A percentile compares a stretch with the other conserved stretches of the same genome.
phyloP scores from a whole-genome alignment of 257 asterid genomes.

The Marsdenia floribunda region DNA sequence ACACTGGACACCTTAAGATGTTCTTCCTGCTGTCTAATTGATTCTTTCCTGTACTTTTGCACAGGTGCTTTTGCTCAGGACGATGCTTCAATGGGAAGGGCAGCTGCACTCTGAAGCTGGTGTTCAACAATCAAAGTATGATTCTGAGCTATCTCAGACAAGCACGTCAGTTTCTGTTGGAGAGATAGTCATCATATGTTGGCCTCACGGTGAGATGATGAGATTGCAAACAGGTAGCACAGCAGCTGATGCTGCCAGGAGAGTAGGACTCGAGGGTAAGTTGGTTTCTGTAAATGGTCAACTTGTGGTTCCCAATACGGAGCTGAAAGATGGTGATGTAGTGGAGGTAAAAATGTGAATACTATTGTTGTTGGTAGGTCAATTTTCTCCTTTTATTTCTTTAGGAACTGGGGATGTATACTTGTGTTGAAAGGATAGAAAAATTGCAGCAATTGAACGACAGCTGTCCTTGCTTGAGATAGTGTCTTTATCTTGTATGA shows the following conservation, averaged over 20 bases:
- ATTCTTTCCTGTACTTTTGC: not conserved
- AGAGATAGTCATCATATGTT: slow-evolving; percentile 83
- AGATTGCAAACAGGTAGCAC: slow-evolving; percentile 87
- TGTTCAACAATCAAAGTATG: slow-evolving; percentile 24
- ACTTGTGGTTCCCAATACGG: slow-evolving; percentile 70
- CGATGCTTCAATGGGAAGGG: slow-evolving; percentile 99
- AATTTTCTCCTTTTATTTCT: too few relatives aligned
- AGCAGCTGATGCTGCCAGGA: slow-evolving; percentile 91
- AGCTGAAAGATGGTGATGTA: slow-evolving; percentile 91
- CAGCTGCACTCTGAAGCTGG: slow-evolving; percentile 82
- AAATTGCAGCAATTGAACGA: not conserved
- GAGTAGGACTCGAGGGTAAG: slow-evolving; percentile 77
- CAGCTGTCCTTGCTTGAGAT: not conserved
- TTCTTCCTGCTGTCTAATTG: not conserved
- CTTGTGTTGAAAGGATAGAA: not conserved
- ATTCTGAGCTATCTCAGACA: slow-evolving; percentile 21
- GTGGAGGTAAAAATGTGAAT: slow-evolving; percentile 72
- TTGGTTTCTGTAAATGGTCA: slow-evolving; percentile 83
- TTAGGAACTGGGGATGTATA: not conserved
- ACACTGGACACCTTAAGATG: not conserved
- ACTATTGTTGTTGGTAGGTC: slow-evolving; percentile 1
- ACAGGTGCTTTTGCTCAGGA: slow-evolving; percentile 74
- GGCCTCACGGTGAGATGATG: slow-evolving; percentile 95
- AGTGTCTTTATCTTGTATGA: not conserved
- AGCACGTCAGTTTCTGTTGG: slow-evolving; percentile 38